phyloP scores from a whole-genome alignment of 192 early-diverging fungal genomes.

The Coemansia sp. region DNA sequence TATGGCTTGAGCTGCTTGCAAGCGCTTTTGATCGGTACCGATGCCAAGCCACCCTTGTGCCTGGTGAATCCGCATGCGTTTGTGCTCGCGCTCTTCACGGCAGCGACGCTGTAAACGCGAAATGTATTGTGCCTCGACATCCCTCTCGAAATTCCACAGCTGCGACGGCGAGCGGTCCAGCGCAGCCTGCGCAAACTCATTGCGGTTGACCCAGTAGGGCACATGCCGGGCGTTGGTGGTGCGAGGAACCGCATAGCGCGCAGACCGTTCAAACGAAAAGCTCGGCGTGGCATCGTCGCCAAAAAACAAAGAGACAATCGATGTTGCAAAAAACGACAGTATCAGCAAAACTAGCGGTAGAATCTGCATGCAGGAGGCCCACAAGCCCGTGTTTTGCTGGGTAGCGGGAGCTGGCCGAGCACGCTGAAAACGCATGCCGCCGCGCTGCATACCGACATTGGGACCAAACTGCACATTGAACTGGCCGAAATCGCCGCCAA shows the following conservation, averaged over 20 bases:
- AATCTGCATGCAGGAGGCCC: constrained; percentile 65
- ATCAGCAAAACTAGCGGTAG: constrained; percentile 77
- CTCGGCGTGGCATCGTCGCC: constrained; percentile 49
- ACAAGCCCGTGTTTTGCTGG: constrained; percentile 17
- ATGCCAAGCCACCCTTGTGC: constrained; percentile 72
- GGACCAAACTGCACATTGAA: constrained; percentile 48
- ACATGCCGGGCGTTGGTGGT: constrained; percentile 62
- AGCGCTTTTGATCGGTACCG: constrained; percentile 58
- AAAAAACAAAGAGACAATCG: constrained; percentile 53
- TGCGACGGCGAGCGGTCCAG: constrained; percentile 43
- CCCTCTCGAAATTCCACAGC: constrained; percentile 65
- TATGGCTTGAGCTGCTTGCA: constrained; percentile 65
- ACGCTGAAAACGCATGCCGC: constrained; percentile 16
- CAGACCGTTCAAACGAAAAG: constrained; percentile 63
- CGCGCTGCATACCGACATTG: constrained; percentile 12
- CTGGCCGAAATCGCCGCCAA: constrained; percentile 65
- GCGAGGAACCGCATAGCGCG: constrained; percentile 54
- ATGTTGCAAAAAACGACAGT: constrained; percentile 69
- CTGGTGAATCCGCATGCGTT: constrained; percentile 54
- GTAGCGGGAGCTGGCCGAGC: constrained; percentile 11
- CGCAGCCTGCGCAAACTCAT: constrained; percentile 49
- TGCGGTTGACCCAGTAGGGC: constrained; percentile 75
- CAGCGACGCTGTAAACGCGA: constrained; percentile 65
- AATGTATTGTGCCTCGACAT: constrained; percentile 70
- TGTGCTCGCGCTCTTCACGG: constrained; percentile 61